phyloP scores from a whole-genome alignment of 2,329 filamentous ascomycete species.

The Verticillium albo-atrum region DNA sequence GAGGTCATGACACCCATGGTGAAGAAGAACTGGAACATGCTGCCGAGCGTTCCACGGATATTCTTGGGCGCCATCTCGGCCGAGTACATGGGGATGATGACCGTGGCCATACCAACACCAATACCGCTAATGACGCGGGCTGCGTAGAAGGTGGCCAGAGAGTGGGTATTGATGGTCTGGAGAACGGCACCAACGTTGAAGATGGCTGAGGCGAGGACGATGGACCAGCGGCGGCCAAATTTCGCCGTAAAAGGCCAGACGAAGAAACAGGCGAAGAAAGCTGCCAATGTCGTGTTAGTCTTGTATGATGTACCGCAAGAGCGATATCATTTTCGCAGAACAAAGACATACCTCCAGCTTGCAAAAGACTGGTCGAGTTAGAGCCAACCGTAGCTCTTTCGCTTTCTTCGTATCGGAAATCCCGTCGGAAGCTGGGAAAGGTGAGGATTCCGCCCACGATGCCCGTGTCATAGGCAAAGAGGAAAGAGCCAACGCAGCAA shows the following conservation, averaged over 20 bases:
- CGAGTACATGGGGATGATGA: slow-evolving; percentile 40
- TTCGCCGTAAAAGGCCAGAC: slow-evolving; percentile 36
- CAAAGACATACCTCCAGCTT: slow-evolving; percentile 29
- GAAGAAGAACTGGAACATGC: slow-evolving; percentile 41
- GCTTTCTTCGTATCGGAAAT: slow-evolving; percentile 26
- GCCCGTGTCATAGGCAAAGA: slow-evolving; percentile 37
- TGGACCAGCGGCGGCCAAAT: slow-evolving; percentile 33
- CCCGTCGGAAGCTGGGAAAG: slow-evolving; percentile 29
- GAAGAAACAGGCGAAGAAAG: slow-evolving; percentile 38
- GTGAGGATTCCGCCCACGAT: slow-evolving; percentile 36
- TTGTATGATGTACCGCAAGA: background rate
- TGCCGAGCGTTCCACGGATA: slow-evolving; percentile 36
- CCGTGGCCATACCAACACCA: slow-evolving; percentile 33
- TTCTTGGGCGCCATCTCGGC: slow-evolving; percentile 42
- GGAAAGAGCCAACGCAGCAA: slow-evolving; percentile 32
- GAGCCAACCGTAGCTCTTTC: slow-evolving; percentile 28
- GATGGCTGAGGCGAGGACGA: slow-evolving; percentile 31
- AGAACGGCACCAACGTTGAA: slow-evolving; percentile 39
- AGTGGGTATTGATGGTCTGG: slow-evolving; percentile 32
- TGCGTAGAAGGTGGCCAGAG: slow-evolving; percentile 30
- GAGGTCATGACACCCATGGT: slow-evolving; percentile 35
- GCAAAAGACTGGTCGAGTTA: slow-evolving; percentile 34
- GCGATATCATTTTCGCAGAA: no score
- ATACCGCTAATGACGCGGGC: slow-evolving; percentile 29
- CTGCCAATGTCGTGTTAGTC: slow-evolving; percentile 11